These are phyloP conservation scores for Lichtheimia corymbifera DNA, from an alignment of 371 early-diverging fungal genomes.

Conservation along the genomic window DNA sequence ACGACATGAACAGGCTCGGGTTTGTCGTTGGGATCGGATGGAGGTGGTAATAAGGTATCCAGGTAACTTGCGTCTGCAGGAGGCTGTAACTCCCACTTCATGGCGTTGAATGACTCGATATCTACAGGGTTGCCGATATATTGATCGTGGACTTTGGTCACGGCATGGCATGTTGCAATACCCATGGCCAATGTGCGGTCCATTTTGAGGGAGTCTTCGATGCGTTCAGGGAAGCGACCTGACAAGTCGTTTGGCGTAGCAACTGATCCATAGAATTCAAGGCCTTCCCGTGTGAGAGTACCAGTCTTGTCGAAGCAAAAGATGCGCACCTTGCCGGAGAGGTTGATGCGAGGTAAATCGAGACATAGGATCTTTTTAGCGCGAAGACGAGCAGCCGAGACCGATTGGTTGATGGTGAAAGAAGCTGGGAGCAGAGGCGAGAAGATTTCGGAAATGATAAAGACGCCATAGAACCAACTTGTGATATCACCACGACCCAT, in stretches of 20 bases:
- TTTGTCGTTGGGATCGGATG: conserved; percentile 15
- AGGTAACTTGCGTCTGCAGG: conserved; percentile 21
- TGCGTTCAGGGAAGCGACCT: conserved; percentile 11
- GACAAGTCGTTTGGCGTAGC: not conserved
- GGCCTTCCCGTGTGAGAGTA: conserved; percentile 75
- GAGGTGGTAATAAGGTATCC: conserved; percentile 29
- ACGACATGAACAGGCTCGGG: conserved; percentile 48
- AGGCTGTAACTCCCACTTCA: conserved; percentile 32
- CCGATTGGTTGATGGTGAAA: conserved; percentile 70
- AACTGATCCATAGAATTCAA: conserved; percentile 61
- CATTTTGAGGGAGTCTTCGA: conserved; percentile 22
- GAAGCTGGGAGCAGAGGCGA: conserved; percentile 72
- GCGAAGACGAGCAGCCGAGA: conserved; percentile 65
- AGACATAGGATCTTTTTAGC: conserved; percentile 65
- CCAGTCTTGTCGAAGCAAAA: conserved; percentile 92
- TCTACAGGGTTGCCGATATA: conserved; percentile 89
- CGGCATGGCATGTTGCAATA: conserved; percentile 78
- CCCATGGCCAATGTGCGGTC: conserved; percentile 48
- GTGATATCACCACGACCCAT: conserved; percentile 54
- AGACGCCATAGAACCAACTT: conserved; percentile 62
- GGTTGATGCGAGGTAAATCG: conserved; percentile 76
- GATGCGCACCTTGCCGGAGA: conserved; percentile 86
- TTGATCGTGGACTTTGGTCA: conserved; percentile 63
- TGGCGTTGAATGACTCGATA: conserved; percentile 77
- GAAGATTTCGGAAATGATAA: conserved; percentile 66